Base-by-base conservation (phyloP, 768 basidiomycete species). In the Termitomyces sp. region DNA sequence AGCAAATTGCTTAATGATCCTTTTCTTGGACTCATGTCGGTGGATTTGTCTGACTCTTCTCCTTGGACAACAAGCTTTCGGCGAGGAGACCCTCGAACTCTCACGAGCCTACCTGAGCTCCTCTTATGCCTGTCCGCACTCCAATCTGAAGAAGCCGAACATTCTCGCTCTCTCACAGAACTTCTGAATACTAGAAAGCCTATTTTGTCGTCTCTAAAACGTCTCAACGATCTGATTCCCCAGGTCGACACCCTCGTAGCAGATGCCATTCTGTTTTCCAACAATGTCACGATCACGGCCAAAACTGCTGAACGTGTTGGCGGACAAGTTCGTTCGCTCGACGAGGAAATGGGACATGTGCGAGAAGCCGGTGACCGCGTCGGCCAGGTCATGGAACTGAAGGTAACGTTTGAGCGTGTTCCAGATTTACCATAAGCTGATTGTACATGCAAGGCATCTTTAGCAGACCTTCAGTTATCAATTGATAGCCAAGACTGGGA, bases 401-500 rank as follows among this genome's bases (percentile, higher is more conserved):
- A 97, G 83, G 95, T 92, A 61, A 56, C 68, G 69, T 50, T n/a
- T 26, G 30, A 47, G 35, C 32, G 32, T 38, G 16, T 20, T 51
- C 36, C 33, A 40, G 33, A 14, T 33, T 57, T 43, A 50, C 8
- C 46, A 12, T 32, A 55, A 8, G 56, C 58, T 61, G 52, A 63
- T 50, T 9, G 55, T 61, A 60, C 48, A 52, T 46, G 51, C 30
- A 80, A 43, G 78, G 72, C 75, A 10, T 80, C 76, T 14, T 66
- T 80, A 28, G 61, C 71, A 59, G 74, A 71, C 38, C 72, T 78
- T 10, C 75, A 93, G 82, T 82, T 83, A 0, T 88, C 96, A 1
- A 95, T 98, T 33, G 87, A 89, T 33, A 77, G 76, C 48, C 84
- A 91, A 64, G 97, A 98, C 67, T 99, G 97, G 97, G 97, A 99